Base-by-base conservation (phyloP, 192 early-diverging fungal genomes). In the Irineochytrium annulatum region DNA sequence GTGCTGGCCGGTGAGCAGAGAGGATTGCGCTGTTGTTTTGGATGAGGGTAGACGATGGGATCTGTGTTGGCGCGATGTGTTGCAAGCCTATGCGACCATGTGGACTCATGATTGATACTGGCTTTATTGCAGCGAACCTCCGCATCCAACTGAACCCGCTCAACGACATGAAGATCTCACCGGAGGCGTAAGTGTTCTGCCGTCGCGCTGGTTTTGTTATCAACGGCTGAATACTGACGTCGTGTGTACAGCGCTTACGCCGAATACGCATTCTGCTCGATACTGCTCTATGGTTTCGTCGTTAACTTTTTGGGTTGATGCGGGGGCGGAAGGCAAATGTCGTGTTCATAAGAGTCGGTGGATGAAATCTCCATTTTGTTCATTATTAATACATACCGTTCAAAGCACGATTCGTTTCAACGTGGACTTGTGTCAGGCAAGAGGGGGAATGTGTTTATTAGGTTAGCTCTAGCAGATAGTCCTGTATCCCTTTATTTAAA, bases 231-330 rank as follows among this genome's bases (percentile, higher is more conserved):
- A 3, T 46, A 29, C 33, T 70, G n/a, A 11, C 33, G 43, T 27
- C 3, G 27, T 11, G 34, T 58, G 28, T 59, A 43, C 71, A 92
- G 90, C 34, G 94, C 94, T 3, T 93, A 92, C 76, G 93, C 91
- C 31, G 94, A 99, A 70, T 99, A 92, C 73, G 83, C 84, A 31
- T 82, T 94, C 55, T 90, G 90, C 64, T 83, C 80, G 32, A 73
- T 97, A 41, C 71, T 91, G 1, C 74, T 99, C n/a, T 93, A 91
- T 63, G 87, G 91, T 62, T 87, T 95, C 33, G 91, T 91, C 14
- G 80, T 94, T 51, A 89, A 95, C 74, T 99, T 93, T 67, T 68
- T 96, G 20, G 96, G 96, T 39, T 98, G 84, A 79, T 54, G 37
- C 11, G 37, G 8, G 37, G 11, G n/a, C n/a, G 37, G n/a, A n/a